Evolutionary conservation across 106 monocot species (phyloP), one percentile per base, ranked within the genome.

Genomic region (Dioscorea alata): DNA sequence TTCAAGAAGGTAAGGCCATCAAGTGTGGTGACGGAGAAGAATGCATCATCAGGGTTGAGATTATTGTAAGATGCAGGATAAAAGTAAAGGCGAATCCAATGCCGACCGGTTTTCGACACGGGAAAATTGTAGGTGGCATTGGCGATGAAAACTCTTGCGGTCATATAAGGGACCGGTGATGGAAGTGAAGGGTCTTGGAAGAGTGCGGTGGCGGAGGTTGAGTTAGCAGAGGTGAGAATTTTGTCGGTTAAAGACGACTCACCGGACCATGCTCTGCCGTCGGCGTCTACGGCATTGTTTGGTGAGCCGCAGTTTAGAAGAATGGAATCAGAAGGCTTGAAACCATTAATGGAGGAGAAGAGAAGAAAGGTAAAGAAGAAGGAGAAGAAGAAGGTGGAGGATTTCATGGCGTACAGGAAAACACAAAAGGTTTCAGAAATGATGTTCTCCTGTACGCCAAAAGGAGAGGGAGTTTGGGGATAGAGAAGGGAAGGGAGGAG

Each of bases 181-280:
- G 97, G 87, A n/a, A 99, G 75, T 10, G 92, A 84, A 21, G 92
- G 82, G 75, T 99, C 97, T 57, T 93, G 89, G 64, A 49, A 87
- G 0, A 53, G 63, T 13, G 92, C 92, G 12, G 73, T 75, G 13
- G 80, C 68, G 0, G 77, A 18, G 5, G 77, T 13, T 3, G 91
- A 86, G 20, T 82, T 74, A 56, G 49, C 56, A 4, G 88, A 68
- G 33, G 74, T 10, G 42, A 42, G 42, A 42, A 42, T 42, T 42
- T 42, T 6, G 6, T 5, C 42, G 10, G 6, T 42, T 6, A 42
- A 5, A 10, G 42, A 6, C 3, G 51, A 23, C 12, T 72, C 82
- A 2, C 75, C 75, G 24, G 34, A 13, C 89, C 83, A 83, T 42
- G 50, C 66, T 19, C 82, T 77, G 14, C 85, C 83, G 24, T 85